These are phyloP conservation scores for Trichophaea hybrida DNA, from an alignment of 2,329 filamentous ascomycete genomes.

Conservation along the genomic window DNA sequence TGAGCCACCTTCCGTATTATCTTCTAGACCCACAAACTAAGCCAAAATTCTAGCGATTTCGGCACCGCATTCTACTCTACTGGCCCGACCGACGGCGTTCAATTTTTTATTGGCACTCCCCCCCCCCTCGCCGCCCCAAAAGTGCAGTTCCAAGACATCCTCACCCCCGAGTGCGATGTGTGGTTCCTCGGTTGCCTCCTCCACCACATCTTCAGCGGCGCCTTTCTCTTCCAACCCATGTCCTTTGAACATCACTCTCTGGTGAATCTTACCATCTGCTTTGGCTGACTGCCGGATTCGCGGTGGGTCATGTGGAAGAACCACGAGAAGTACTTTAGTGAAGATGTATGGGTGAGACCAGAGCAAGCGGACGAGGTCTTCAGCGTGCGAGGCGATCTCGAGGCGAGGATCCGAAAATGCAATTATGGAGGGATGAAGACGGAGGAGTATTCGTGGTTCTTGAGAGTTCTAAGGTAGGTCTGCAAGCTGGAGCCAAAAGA, in stretches of 20 bases:
- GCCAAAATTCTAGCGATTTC: background rate
- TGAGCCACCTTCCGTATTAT: background rate
- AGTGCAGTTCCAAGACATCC: background rate
- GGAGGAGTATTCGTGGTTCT: background rate
- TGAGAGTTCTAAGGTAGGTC: background rate
- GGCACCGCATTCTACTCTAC: background rate
- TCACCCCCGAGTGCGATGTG: background rate
- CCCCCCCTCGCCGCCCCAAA: background rate
- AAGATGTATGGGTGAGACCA: background rate
- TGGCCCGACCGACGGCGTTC: background rate
- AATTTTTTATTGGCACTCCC: background rate
- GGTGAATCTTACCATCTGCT: background rate
- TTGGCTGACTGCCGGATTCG: background rate
- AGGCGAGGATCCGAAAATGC: background rate
- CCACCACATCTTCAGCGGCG: background rate
- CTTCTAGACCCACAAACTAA: background rate
- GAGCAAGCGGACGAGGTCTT: background rate
- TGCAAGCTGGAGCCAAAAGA: background rate
- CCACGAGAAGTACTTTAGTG: background rate
- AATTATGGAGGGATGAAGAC: background rate
- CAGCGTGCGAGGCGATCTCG: background rate
- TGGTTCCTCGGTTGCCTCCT: background rate
- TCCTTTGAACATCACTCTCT: background rate
- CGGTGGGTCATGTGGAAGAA: slow-evolving; percentile 1
- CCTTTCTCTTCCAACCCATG: background rate